Evolutionary conservation across 768 basidiomycete genomes (phyloP).

Genomic region (Chlorophyllum brunneum): DNA sequence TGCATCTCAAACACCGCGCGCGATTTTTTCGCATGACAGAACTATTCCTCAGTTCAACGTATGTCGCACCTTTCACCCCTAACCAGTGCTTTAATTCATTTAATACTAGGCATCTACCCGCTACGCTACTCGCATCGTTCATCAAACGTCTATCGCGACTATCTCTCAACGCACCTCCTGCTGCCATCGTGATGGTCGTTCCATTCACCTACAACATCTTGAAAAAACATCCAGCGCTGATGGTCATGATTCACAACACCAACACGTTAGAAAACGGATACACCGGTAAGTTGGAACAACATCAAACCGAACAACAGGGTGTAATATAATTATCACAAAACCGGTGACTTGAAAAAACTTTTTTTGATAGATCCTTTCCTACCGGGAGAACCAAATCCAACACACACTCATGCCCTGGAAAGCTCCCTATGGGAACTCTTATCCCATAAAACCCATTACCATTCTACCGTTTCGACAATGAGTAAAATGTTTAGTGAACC

Average conservation of each 20-base stretch:
- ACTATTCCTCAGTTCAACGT: slow-evolving; percentile 91
- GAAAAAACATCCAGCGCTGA: slow-evolving; percentile 86
- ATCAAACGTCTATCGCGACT: slow-evolving; percentile 87
- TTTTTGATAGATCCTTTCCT: slow-evolving; percentile 61
- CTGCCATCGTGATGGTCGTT: slow-evolving; percentile 85
- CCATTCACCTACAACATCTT: slow-evolving; percentile 94
- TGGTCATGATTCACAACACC: slow-evolving; percentile 86
- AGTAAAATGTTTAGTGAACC: slow-evolving; percentile 84
- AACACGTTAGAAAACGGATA: slow-evolving; percentile 32
- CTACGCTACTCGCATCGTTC: slow-evolving; percentile 91
- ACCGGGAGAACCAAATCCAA: slow-evolving; percentile 62
- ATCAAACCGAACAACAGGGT: too few relatives aligned
- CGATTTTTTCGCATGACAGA: slow-evolving; percentile 94
- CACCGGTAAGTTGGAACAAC: slow-evolving; percentile 25
- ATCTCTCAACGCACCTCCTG: slow-evolving; percentile 81
- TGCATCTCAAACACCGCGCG: slow-evolving; percentile 90
- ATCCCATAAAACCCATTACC: slow-evolving; percentile 78
- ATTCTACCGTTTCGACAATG: slow-evolving; percentile 81
- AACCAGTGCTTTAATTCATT: background rate
- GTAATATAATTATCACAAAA: too few relatives aligned
- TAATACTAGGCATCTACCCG: slow-evolving; percentile 67
- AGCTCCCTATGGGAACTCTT: slow-evolving; percentile 93
- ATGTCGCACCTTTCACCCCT: slow-evolving; percentile 24
- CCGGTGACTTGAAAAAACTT: too few relatives aligned
- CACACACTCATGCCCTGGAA: slow-evolving; percentile 72